phyloP scores from a whole-genome alignment of 495 filamentous ascomycete genomes.

The Trypethelium eluteriae region DNA sequence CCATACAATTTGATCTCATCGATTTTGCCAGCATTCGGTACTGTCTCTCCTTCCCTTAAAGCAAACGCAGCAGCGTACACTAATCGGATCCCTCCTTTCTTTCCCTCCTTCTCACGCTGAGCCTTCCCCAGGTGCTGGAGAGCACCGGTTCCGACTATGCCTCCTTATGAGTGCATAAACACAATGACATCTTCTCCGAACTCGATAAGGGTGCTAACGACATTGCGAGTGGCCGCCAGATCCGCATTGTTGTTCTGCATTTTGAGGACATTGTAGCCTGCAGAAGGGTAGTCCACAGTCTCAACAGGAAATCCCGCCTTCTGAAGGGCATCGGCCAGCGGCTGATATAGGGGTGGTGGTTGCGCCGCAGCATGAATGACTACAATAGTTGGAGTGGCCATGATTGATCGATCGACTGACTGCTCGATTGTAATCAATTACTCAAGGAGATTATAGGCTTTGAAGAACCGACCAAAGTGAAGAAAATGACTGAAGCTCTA shows the following conservation, averaged over 20 bases:
- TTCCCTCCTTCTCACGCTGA: conserved; percentile 33
- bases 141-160: conserved; percentile 35
- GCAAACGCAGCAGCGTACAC: conserved; percentile 42
- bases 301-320: conserved; percentile 24
- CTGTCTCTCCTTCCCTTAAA: conserved; percentile 17
- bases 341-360: conserved; percentile 7
- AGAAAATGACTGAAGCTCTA: background rate
- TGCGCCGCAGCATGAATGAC: conserved; percentile 25
- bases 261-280: conserved; percentile 14
- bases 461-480: no score
- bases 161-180: conserved; percentile 40
- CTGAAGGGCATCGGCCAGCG: conserved; percentile 16
- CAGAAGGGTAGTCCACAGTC: conserved; percentile 17
- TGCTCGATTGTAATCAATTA: no score
- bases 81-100: conserved; percentile 39
- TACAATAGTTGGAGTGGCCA: conserved; percentile 24
- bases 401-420: background rate
- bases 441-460: no score
- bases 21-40: background rate
- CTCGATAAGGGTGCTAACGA: conserved; percentile 10
- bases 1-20: background rate
- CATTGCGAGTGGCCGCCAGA: conserved; percentile 7
- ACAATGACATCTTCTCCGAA: conserved; percentile 33
- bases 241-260: conserved; percentile 10
- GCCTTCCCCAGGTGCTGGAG: conserved; percentile 35